phyloP scores from a whole-genome alignment of 75 land plant species.

The Gnetum montanum region DNA sequence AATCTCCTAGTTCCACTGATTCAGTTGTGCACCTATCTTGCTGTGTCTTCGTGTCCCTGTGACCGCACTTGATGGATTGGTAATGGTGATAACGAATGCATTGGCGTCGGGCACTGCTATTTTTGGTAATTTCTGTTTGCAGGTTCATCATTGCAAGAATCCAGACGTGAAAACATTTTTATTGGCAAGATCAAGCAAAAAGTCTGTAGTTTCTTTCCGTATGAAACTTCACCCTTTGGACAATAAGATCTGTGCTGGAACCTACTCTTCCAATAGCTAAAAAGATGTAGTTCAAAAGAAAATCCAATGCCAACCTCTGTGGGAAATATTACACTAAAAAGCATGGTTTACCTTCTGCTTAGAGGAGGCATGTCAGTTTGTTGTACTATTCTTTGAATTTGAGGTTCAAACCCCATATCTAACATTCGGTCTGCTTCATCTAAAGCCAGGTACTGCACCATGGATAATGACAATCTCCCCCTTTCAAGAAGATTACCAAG shows the following conservation, averaged over 20 bases:
- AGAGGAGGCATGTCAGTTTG: slow-evolving; percentile 47
- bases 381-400: slow-evolving; percentile 50
- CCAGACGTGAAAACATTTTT: too few species aligned
- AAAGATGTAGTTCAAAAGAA: slow-evolving; percentile 39
- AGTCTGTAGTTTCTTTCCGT: too few species aligned
- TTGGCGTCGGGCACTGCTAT: too few species aligned
- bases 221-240: slow-evolving; percentile 40
- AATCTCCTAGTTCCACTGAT: too few species aligned
- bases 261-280: slow-evolving; percentile 56
- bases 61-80: too few species aligned
- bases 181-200: too few species aligned
- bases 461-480: slow-evolving; percentile 31
- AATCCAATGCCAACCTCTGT: slow-evolving; percentile 57
- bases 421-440: slow-evolving; percentile 75
- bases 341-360: slow-evolving; percentile 51
- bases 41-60: too few species aligned
- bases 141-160: too few species aligned
- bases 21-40: too few species aligned
- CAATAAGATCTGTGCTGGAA: slow-evolving; percentile 45
- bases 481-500: slow-evolving; percentile 52
- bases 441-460: slow-evolving; percentile 36
- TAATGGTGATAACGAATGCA: too few species aligned
- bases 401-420: slow-evolving; percentile 74
- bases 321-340: slow-evolving; percentile 71
- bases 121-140: too few species aligned